These are phyloP conservation scores for Cystofilobasidium bisporidii DNA, from an alignment of 768 basidiomycete genomes.

Conservation along the genomic window DNA sequence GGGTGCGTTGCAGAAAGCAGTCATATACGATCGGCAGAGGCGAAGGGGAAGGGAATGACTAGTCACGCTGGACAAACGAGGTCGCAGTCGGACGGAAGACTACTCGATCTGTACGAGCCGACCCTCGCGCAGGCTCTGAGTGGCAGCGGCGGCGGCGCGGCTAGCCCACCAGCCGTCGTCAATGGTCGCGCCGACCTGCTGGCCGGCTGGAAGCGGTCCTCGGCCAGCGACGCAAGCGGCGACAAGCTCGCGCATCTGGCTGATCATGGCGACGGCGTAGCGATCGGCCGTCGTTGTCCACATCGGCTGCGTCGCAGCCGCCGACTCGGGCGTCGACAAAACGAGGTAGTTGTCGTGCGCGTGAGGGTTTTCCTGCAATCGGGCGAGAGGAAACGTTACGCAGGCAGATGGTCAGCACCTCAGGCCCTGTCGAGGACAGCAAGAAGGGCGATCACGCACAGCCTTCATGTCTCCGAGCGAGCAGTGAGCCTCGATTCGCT, in stretches of 20 bases:
- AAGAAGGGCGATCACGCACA: background rate
- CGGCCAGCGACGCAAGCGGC: background rate
- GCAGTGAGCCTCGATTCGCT: background rate
- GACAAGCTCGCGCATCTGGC: conserved; percentile 1
- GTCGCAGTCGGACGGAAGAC: too few species aligned
- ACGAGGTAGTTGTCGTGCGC: background rate
- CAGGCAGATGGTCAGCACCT: background rate
- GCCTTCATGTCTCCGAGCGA: background rate
- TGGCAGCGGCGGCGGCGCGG: too few species aligned
- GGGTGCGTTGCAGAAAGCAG: too few species aligned
- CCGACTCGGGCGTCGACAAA: background rate
- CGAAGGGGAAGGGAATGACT: too few species aligned
- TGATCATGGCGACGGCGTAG: background rate
- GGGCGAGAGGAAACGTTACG: background rate
- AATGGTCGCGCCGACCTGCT: background rate
- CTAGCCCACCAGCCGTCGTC: background rate
- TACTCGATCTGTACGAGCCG: too few species aligned
- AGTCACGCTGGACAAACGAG: too few species aligned
- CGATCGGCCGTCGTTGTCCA: conserved; percentile 5
- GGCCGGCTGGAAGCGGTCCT: background rate
- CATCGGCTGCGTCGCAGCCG: background rate
- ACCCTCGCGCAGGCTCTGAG: too few species aligned
- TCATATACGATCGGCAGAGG: too few species aligned
- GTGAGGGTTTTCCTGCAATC: background rate
- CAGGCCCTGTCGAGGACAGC: background rate